A percentile compares a stretch with the other conserved stretches of the same genome.
These are phyloP conservation scores for Pseudozyma thailandica DNA, from an alignment of 1,284 basidiomycete species.

Conservation along the genomic window DNA sequence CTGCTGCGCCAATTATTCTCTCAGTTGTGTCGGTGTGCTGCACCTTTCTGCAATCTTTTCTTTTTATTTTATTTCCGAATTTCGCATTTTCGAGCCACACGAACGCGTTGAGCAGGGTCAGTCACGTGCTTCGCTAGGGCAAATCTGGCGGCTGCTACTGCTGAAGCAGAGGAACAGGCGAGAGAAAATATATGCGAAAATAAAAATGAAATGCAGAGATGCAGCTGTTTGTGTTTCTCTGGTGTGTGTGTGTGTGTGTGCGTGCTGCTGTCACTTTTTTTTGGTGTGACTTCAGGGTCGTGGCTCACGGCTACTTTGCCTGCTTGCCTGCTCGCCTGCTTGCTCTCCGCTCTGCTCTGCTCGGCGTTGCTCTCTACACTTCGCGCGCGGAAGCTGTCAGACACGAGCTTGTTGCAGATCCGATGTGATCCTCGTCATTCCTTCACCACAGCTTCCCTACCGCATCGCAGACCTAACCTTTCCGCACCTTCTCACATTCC, in stretches of 20 bases:
- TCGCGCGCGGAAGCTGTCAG: conserved; percentile 1
- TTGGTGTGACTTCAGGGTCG: too few relatives aligned
- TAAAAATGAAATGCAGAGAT: conserved; percentile 1
- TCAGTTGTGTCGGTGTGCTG: too few relatives aligned
- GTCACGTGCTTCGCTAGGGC: conserved; percentile 5
- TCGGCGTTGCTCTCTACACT: conserved; percentile 1
- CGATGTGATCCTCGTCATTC: not conserved
- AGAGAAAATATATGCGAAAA: not conserved
- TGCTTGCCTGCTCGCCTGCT: too few relatives aligned
- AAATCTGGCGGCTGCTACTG: not conserved
- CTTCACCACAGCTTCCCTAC: not conserved
- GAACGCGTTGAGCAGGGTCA: conserved; percentile 13
- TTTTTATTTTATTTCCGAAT: not conserved
- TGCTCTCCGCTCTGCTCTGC: not conserved
- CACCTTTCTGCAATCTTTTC: conserved; percentile 1
- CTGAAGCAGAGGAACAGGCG: not conserved
- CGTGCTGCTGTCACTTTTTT: too few relatives aligned
- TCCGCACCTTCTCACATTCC: not conserved
- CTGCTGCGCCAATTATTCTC: conserved; percentile 4
- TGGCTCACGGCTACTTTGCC: too few relatives aligned
- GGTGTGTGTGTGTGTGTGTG: too few relatives aligned
- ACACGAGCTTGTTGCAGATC: conserved; percentile 2
- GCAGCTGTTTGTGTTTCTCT: too few relatives aligned
- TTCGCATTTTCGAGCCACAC: not conserved
- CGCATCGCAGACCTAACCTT: not conserved